Base-by-base conservation (phyloP, 176 grass and related monocot species). In the Miscanthus lutarioriparius region DNA sequence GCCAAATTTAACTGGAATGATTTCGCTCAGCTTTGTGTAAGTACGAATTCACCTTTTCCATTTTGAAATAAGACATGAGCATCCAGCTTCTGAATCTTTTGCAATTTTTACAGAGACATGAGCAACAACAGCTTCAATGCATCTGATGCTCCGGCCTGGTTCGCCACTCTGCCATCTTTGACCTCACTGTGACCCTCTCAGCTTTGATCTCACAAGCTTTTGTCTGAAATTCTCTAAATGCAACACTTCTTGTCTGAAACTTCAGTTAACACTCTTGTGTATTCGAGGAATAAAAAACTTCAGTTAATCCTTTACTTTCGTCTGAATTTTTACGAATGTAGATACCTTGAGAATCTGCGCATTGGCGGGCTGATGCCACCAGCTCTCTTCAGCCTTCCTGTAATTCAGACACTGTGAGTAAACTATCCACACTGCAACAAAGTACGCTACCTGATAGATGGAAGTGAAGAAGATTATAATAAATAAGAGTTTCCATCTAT, bases 1-100 rank as follows among this genome's bases (percentile, higher is more conserved):
- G 25, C 94, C 94, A 74, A 47, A 94, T 39, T 66, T 92, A 73
- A 80, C 86, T 16, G 92, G 86, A 89, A 92, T 97, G 90, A 16
- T 64, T 70, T 26, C 10, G 13, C 45, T 47, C 26, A 38, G 56
- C 14, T 1, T 80, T 69, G 2, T 71, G 19, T 37, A 41, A 41
- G 40, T 41, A 41, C 40, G 40, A 41, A 41, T 66, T 30, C 28
- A 30, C 28, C 28, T 30, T 30, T 30, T 30, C 28, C 28, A 30
- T 30, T 30, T 2, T 30, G 28, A 30, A 30, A 30, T 30, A 30
- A 30, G 28, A 30, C 28, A 30, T 30, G 28, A 30, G 28, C 28
- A 30, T 30, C 28, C 28, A 30, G 28, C 28, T 30, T 30, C 28
- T 30, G 28, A 30, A 30, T 30, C 28, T 30, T n/a, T n/a, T n/a